phyloP scores from a whole-genome alignment of 306 rosid genomes.

The Citrullus amarus region DNA sequence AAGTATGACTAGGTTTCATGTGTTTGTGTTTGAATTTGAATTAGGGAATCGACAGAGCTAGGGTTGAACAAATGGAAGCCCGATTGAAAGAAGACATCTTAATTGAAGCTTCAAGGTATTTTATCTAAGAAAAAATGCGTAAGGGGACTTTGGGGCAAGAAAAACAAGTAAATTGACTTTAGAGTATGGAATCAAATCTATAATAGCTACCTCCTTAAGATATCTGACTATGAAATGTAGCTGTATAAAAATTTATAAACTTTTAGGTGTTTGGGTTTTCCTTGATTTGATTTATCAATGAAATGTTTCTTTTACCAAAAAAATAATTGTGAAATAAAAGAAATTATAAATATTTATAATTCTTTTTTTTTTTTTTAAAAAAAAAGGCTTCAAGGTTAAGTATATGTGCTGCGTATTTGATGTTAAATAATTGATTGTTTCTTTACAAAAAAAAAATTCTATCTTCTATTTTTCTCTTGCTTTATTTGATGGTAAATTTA shows the following conservation, averaged over 20 bases:
- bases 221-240: background rate
- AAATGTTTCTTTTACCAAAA: too few species aligned
- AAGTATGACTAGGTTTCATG: background rate
- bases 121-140: background rate
- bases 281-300: too few species aligned
- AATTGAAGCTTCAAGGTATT: conserved; percentile 73
- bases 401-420: background rate
- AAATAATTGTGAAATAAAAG: too few species aligned
- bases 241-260: background rate
- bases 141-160: background rate
- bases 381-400: background rate
- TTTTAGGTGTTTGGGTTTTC: too few species aligned
- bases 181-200: background rate
- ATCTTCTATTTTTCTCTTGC: background rate
- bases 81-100: conserved; percentile 72
- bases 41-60: conserved; percentile 75
- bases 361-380: background rate
- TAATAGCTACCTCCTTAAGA: background rate
- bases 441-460: background rate
- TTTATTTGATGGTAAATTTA: conserved; percentile 17
- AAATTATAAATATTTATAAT: too few species aligned
- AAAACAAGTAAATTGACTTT: background rate
- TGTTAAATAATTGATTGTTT: background rate
- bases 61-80: conserved; percentile 89
- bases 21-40: conserved; percentile 4